Evolutionary conservation across 2,329 filamentous ascomycete species (phyloP), one percentile per base, ranked within the genome.

Genomic region (Paraconiothyrium sp.): DNA sequence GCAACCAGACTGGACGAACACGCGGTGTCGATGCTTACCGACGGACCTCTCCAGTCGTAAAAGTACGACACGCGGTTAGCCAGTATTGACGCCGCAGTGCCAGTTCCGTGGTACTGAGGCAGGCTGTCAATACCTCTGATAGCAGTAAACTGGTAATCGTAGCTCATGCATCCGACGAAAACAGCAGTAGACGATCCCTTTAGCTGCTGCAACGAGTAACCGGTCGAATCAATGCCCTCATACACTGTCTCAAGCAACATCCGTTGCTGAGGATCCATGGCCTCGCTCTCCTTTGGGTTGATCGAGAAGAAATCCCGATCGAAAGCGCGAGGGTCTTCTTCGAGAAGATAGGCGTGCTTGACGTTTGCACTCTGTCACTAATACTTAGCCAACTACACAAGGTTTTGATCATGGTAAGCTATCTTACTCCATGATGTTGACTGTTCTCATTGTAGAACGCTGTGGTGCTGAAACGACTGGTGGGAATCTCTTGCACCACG

Each of bases 1-100:
- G 65, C 78, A 60, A 32, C 72, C 43, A 79, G 37, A 55, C 66
- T 70, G 0, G 72, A 73, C 0, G 75, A 78, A 58, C 78, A 80
- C 1, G 73, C 78, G 3, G 78, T 80, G 39, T 79, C 77, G n/a
- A 79, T 54, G 30, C 72, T 78, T 37, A 79, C 72, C 46, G 67
- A 72, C 5, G 76, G 73, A 1, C 77, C 78, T 11, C 68, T 62
- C 4, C 75, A 69, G 52, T 79, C 69, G 32, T 77, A 78, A 55
- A 76, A 74, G 65, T 76, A 76, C 1, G 72, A 76, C 1, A 80
- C 47, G 0, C 77, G 70, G 51, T 80, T 80, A 1, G 74, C 69
- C 2, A 76, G n/a, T 59, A 79, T 77, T 16, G 24, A 16, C 16
- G 20, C 14, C 34, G 5, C 13, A 13, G 20, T 48, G 3, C 57